Evolutionary conservation across 2,329 filamentous ascomycete species (phyloP).

Genomic region (Blastomyces gilchristii): DNA sequence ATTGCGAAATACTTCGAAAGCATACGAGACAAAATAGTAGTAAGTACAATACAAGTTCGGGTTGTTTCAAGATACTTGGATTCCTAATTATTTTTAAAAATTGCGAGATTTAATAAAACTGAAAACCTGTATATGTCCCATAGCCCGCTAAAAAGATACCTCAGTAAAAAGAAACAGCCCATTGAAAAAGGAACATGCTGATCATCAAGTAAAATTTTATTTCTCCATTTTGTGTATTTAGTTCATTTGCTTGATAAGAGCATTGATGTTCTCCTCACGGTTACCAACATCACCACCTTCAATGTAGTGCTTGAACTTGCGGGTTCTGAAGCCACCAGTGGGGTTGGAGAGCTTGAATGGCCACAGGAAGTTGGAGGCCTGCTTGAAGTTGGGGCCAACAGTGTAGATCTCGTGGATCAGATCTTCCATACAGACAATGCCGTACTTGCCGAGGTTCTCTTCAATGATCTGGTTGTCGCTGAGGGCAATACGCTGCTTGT

Average conservation of each 20-base stretch:
- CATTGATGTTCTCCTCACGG: constrained; percentile 97
- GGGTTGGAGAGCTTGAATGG: constrained; percentile 99
- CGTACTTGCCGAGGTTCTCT: constrained; percentile 92
- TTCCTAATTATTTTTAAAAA: constrained; percentile 4
- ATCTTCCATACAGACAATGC: constrained; percentile 99
- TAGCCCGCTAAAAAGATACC: constrained; percentile 9
- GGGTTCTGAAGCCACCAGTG: constrained; percentile 84
- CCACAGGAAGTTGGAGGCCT: constrained; percentile 98
- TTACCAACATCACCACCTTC: constrained; percentile 98
- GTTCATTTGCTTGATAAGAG: constrained; percentile 96
- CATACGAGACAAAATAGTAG: neutral
- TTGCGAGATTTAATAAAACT: neutral
- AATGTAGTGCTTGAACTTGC: constrained; percentile 99
- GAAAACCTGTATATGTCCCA: neutral
- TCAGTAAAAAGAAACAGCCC: constrained; percentile 7
- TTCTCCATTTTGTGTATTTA: constrained; percentile 40
- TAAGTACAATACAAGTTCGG: neutral
- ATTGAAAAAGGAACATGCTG: neutral
- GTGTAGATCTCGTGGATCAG: constrained; percentile 98
- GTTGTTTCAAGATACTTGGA: constrained; percentile 7
- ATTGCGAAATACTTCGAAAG: neutral
- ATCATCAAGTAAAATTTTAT: neutral
- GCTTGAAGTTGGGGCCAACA: constrained; percentile 99
- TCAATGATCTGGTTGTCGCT: constrained; percentile 98
- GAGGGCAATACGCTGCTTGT: constrained; percentile 93